phyloP scores from a whole-genome alignment of 2,329 filamentous ascomycete species.

The Colletotrichum melonis region DNA sequence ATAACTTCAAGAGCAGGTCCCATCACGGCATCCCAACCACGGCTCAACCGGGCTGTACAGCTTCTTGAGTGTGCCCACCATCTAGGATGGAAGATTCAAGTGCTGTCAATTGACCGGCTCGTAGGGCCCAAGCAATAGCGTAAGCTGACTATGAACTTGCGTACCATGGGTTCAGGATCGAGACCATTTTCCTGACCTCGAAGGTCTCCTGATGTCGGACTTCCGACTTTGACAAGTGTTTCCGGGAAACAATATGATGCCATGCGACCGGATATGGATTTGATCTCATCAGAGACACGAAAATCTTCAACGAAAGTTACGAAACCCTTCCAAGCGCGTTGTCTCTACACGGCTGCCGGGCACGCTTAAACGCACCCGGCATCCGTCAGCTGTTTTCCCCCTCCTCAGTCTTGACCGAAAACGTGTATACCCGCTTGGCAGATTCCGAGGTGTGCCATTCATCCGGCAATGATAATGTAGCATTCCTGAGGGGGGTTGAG shows the following conservation, averaged over 20 bases:
- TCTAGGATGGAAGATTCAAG: not conserved
- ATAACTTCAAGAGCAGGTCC: not conserved
- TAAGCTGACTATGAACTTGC: no score
- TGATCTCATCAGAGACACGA: not conserved
- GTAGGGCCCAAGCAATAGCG: not conserved
- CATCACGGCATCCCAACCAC: no score
- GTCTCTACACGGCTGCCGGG: not conserved
- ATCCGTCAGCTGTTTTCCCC: not conserved
- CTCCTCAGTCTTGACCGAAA: not conserved
- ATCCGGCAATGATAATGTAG: not conserved
- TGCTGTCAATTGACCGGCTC: not conserved
- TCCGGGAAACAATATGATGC: constrained; percentile 4
- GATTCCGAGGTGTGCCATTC: not conserved
- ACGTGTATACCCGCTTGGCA: not conserved
- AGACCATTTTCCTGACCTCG: not conserved
- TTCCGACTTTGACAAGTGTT: not conserved
- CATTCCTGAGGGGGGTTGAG: not conserved
- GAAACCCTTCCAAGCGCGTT: not conserved
- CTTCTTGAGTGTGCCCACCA: not conserved
- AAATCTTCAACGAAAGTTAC: not conserved
- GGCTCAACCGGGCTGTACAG: not conserved
- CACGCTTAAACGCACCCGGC: not conserved
- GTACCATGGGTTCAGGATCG: not conserved
- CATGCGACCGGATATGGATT: constrained; percentile 22
- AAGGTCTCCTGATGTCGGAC: not conserved